Base-by-base conservation (phyloP, 2,329 filamentous ascomycete genomes). In the Pestalotiopsis sp. region DNA sequence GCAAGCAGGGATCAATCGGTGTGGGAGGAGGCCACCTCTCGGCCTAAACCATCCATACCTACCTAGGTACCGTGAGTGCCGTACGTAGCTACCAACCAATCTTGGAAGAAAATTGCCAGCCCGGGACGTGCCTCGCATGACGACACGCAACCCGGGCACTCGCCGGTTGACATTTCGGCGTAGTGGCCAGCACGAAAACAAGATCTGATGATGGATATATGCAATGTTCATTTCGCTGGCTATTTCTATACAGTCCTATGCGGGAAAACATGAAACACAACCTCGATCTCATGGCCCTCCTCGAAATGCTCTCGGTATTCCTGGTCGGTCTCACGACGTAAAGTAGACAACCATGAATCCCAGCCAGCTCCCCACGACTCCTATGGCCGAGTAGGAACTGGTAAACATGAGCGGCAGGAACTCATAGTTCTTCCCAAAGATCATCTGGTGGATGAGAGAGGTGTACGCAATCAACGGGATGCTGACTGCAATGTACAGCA, bases 401-500 rank as follows among this genome's bases (percentile, higher is more conserved):
- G 91, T 98, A 78, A 98, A 96, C 95, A 99, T 98, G 74, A 98
- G 83, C 31, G 96, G 96, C 67, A 99, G 81, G 80, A 98, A 99
- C 81, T 98, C 94, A 75, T 93, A 93, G 71, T 85, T 88, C 75
- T 90, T 87, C 0, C 94, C 94, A 82, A 97, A 98, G 4, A 97
- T 82, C n/a, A 95, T 79, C 62, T 89, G 87, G 79, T 99, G 96
- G 7, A 96, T 72, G 64, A 98, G 80, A 12, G 94, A 97, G 79
- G 93, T 95, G 81, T 99, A 99, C 2, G 91, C 81, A 68, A 98
- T 93, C 71, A 98, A 82, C 11, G 95, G 96, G 69, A 98, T 94
- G 75, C 94, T 93, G 69, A 98, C 84, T 0, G 92, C 91, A 75
- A 97, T 95, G 79, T 98, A 99, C 11, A 97, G 81, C 14, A 96